Conservation (phyloP, 768 basidiomycete genomes). For the Dictyophora rubrovolvata region DNA sequence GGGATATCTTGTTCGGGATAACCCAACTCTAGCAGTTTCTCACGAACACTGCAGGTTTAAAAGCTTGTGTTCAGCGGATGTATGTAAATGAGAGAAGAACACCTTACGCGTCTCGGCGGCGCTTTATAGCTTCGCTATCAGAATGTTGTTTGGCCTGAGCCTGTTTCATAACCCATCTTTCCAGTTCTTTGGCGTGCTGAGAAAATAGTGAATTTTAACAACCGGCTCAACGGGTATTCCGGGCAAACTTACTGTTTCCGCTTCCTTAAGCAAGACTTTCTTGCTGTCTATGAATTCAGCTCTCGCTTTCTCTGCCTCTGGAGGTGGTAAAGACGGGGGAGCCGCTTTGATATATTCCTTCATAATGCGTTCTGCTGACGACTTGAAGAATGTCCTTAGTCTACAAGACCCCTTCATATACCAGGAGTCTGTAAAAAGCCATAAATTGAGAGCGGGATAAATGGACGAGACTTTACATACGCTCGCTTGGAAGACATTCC, state of each 20-base stretch:
- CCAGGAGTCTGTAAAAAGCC: not conserved
- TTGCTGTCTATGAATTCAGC: not conserved
- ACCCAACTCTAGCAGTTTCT: not conserved
- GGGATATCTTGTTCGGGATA: constrained; percentile 1
- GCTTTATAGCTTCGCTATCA: not conserved
- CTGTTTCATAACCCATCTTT: not conserved
- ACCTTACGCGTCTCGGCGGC: not conserved
- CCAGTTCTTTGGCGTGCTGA: not conserved
- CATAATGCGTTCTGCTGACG: not conserved
- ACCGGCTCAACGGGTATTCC: not conserved
- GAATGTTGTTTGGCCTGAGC: not conserved
- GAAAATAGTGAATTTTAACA: not conserved
- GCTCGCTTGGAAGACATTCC: not conserved
- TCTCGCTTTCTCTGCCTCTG: not conserved
- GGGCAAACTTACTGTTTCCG: not conserved
- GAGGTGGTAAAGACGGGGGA: not conserved
- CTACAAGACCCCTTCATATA: not conserved
- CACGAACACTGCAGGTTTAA: not conserved
- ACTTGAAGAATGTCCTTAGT: not conserved
- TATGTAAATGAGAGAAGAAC: not conserved
- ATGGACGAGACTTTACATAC: not conserved
- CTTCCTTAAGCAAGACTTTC: not conserved
- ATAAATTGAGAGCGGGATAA: not conserved
- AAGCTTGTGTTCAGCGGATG: no score
- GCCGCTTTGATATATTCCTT: not conserved